These are phyloP conservation scores for Blastobotrys chiropterorum DNA, from an alignment of 805 yeast species.

Conservation along the genomic window DNA sequence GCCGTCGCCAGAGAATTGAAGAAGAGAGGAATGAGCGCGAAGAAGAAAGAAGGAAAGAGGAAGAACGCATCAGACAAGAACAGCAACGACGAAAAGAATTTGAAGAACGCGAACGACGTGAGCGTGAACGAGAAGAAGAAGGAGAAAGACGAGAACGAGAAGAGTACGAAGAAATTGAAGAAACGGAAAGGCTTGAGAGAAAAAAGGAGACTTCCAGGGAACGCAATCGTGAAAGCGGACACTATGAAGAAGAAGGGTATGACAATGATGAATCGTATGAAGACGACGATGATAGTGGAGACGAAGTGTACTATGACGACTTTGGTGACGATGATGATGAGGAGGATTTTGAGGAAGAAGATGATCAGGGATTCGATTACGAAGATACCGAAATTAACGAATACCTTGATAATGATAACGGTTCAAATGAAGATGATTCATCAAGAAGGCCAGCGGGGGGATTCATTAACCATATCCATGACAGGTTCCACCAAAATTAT, in stretches of 20 bases:
- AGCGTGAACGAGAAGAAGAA: not conserved
- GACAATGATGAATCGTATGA: conserved; percentile 3
- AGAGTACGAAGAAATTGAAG: conserved; percentile 1
- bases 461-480: not conserved
- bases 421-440: not conserved
- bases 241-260: not conserved
- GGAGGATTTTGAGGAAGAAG: not conserved
- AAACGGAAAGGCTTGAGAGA: not conserved
- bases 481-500: not conserved
- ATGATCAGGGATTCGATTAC: not conserved
- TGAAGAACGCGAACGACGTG: not conserved
- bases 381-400: not conserved
- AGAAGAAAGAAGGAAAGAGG: not conserved
- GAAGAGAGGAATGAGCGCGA: not conserved
- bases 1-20: not conserved
- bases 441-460: not conserved
- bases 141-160: conserved; percentile 2
- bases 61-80: not conserved
- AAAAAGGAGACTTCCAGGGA: not conserved
- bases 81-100: not conserved
- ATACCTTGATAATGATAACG: not conserved
- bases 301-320: conserved; percentile 1
- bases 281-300: conserved; percentile 1
- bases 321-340: conserved; percentile 5
- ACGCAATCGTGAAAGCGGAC: not conserved